Evolutionary conservation across 1,139 yeast species (phyloP).

Genomic region (Groenewaldozyma sp.): DNA sequence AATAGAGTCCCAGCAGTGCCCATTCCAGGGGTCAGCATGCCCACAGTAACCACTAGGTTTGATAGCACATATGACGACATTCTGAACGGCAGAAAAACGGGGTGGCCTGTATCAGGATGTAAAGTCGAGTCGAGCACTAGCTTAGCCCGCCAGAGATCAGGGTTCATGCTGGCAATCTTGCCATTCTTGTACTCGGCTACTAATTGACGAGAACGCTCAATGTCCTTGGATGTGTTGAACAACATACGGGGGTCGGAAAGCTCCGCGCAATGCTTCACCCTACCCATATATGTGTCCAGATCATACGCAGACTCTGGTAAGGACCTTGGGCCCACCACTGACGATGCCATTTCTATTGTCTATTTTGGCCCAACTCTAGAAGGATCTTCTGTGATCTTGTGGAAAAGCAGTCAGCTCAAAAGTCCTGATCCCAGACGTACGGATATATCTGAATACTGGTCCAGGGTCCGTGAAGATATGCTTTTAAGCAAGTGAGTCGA

Average conservation of each 20-base stretch:
- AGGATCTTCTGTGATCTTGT: too few species aligned
- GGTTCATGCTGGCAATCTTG: constrained; percentile 48
- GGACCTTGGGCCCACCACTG: constrained; percentile 70
- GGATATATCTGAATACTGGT: too few species aligned
- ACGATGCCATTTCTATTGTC: constrained; percentile 58
- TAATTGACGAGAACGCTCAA: constrained; percentile 53
- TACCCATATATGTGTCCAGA: constrained; percentile 75
- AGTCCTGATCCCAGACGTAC: too few species aligned
- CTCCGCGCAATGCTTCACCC: constrained; percentile 89
- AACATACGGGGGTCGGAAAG: constrained; percentile 89
- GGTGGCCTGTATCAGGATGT: constrained; percentile 94
- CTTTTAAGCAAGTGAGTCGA: too few species aligned
- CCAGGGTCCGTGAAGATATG: too few species aligned
- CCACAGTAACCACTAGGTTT: constrained; percentile 88
- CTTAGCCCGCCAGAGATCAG: constrained; percentile 86
- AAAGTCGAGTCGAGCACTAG: constrained; percentile 75
- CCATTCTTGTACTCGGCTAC: constrained; percentile 72
- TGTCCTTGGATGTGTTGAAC: constrained; percentile 55
- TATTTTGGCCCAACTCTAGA: too few species aligned
- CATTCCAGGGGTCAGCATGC: constrained; percentile 92
- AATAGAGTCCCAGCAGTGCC: constrained; percentile 85
- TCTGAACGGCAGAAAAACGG: constrained; percentile 85
- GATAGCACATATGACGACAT: constrained; percentile 95
- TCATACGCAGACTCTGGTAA: constrained; percentile 76
- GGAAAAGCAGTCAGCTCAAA: too few species aligned